phyloP scores from a whole-genome alignment of 306 rosid species.

The Inga oerstediana region DNA sequence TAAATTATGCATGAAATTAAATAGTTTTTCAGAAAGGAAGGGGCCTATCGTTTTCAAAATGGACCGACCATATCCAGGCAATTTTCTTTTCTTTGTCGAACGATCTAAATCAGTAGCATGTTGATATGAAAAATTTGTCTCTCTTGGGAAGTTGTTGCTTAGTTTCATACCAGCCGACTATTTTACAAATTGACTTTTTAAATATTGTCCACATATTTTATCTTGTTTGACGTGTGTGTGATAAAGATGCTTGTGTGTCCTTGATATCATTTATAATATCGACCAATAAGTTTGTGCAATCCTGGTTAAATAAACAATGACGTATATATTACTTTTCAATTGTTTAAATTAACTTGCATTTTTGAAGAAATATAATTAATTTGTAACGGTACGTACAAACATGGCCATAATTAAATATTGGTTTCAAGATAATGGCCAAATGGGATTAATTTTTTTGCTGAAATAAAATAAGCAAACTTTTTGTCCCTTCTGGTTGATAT shows the following conservation, averaged over 20 bases:
- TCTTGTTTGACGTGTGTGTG: not conserved
- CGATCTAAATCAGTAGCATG: not conserved
- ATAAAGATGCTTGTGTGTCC: not conserved
- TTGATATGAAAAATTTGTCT: conserved; percentile 6
- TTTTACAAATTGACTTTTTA: not conserved
- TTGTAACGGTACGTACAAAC: not conserved
- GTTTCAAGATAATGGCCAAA: not conserved
- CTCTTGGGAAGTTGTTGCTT: conserved; percentile 5
- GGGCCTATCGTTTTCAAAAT: conserved; percentile 26
- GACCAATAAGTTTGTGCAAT: not conserved
- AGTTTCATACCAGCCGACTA: not conserved
- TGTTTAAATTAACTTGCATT: not conserved
- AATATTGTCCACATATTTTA: conserved; percentile 2
- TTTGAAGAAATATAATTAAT: not conserved
- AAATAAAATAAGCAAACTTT: too few relatives aligned
- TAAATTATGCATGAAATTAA: not conserved
- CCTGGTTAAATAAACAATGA: not conserved
- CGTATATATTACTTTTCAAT: not conserved
- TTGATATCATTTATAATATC: not conserved
- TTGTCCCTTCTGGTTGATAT: not conserved
- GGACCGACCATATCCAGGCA: conserved; percentile 34
- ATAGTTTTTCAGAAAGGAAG: not conserved
- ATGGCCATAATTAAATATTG: not conserved
- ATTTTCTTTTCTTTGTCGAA: not conserved
- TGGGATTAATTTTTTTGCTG: not conserved